A percentile compares a stretch with the other conserved stretches of the same genome.
Evolutionary conservation across 2,329 filamentous ascomycete genomes (phyloP).

Genomic region (Ceratocystis alfenasii): DNA sequence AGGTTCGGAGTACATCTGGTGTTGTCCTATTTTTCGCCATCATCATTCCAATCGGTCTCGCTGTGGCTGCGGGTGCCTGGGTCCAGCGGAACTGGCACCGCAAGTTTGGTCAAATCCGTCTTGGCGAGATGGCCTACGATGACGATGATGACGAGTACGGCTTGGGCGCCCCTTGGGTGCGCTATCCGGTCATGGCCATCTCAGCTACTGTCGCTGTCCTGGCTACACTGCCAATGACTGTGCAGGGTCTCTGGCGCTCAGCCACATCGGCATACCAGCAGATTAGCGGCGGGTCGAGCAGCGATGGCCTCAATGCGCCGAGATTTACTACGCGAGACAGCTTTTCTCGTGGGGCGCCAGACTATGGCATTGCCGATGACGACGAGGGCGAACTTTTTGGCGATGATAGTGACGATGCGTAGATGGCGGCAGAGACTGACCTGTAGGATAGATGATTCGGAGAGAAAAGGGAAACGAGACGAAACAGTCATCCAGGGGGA

Average conservation of each 20-base stretch:
- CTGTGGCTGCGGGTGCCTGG: constrained; percentile 66
- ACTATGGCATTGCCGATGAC: constrained; percentile 79
- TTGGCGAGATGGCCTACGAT: constrained; percentile 70
- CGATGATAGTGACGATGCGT: constrained; percentile 87
- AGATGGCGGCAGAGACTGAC: constrained; percentile 10
- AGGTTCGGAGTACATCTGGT: constrained; percentile 56
- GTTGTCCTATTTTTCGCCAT: constrained; percentile 77
- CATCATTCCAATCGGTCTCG: constrained; percentile 58
- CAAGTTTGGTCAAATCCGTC: constrained; percentile 83
- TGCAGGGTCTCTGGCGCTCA: constrained; percentile 59
- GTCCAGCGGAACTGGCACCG: constrained; percentile 74
- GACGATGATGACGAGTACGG: constrained; percentile 65
- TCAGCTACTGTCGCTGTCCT: constrained; percentile 51
- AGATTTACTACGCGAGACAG: constrained; percentile 80
- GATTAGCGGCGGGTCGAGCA: constrained; percentile 38
- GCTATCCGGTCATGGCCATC: constrained; percentile 65
- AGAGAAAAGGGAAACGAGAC: background rate
- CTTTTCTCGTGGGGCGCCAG: constrained; percentile 75
- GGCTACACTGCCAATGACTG: constrained; percentile 56
- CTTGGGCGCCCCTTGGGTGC: constrained; percentile 60
- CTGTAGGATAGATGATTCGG: background rate
- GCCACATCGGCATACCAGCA: constrained; percentile 41
- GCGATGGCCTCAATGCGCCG: constrained; percentile 41
- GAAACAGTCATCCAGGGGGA: background rate
- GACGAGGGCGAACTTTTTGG: constrained; percentile 91